phyloP scores from a whole-genome alignment of 352 stramenopile genomes.

The Phytopythium helicoides region DNA sequence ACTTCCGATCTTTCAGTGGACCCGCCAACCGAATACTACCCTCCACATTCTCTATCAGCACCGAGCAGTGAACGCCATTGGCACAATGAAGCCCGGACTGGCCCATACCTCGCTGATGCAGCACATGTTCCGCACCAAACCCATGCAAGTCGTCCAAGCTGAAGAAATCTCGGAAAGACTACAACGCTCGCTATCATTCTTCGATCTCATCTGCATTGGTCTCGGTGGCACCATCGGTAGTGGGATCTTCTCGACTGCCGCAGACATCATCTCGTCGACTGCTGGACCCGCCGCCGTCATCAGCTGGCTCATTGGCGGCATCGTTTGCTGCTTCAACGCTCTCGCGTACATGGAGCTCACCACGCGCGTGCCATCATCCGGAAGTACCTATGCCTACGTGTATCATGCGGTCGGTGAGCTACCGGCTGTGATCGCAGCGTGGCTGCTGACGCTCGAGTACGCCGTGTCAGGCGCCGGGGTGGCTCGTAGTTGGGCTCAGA shows the following conservation, averaged over 20 bases:
- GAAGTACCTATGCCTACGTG: slow-evolving; percentile 86
- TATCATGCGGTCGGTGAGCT: slow-evolving; percentile 89
- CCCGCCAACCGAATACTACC: no score
- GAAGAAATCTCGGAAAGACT: slow-evolving; percentile 50
- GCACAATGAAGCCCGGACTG: no score
- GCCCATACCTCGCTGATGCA: slow-evolving; percentile 25
- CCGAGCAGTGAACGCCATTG: no score
- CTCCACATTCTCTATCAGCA: no score
- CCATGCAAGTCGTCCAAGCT: slow-evolving; percentile 44
- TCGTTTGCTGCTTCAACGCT: no score
- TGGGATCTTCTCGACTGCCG: slow-evolving; percentile 43
- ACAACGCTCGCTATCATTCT: slow-evolving; percentile 51
- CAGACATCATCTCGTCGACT: no score
- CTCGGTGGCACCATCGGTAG: slow-evolving; percentile 74
- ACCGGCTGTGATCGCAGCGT: slow-evolving; percentile 75
- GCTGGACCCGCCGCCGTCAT: no score
- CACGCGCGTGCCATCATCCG: slow-evolving; percentile 70
- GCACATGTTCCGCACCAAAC: slow-evolving; percentile 41
- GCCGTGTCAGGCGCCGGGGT: no score
- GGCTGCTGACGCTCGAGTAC: slow-evolving; percentile 87
- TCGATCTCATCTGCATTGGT: slow-evolving; percentile 80
- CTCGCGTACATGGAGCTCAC: slow-evolving; percentile 85
- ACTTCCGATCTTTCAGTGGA: no score
- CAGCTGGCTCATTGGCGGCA: no score
- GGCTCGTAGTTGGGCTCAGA: slow-evolving; percentile 87